These are phyloP conservation scores for Eustoma russellianum DNA, from an alignment of 257 asterid genomes.

Conservation along the genomic window DNA sequence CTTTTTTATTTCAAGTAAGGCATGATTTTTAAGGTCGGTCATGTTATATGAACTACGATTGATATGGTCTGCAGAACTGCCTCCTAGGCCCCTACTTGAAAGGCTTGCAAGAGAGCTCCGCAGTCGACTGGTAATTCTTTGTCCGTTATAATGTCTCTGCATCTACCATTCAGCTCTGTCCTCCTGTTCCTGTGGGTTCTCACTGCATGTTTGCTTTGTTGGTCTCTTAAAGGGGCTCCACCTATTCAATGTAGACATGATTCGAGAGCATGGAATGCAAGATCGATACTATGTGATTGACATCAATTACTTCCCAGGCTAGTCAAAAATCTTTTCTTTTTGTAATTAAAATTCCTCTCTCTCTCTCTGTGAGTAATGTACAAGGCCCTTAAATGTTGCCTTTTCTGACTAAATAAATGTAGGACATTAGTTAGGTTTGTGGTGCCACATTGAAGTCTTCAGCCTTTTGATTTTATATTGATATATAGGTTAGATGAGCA, in stretches of 20 bases:
- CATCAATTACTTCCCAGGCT: slow-evolving; percentile 95
- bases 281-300: slow-evolving; percentile 78
- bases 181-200: not conserved
- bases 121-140: slow-evolving; percentile 44
- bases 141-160: not conserved
- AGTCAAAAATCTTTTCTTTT: not conserved
- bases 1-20: slow-evolving; percentile 5
- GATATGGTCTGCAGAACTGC: slow-evolving; percentile 48
- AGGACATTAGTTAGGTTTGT: no score
- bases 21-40: not conserved
- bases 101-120: slow-evolving; percentile 79
- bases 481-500: no score
- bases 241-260: slow-evolving; percentile 85
- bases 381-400: no score
- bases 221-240: slow-evolving; percentile 58
- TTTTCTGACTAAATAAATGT: no score
- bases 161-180: not conserved
- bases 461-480: no score
- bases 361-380: no score
- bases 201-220: not conserved
- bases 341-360: no score
- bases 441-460: no score
- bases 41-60: not conserved
- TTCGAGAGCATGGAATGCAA: slow-evolving; percentile 74
- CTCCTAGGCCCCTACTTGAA: slow-evolving; percentile 82